Evolutionary conservation across 177 flowering plant species (phyloP).

Genomic region (Telopea speciosissima): DNA sequence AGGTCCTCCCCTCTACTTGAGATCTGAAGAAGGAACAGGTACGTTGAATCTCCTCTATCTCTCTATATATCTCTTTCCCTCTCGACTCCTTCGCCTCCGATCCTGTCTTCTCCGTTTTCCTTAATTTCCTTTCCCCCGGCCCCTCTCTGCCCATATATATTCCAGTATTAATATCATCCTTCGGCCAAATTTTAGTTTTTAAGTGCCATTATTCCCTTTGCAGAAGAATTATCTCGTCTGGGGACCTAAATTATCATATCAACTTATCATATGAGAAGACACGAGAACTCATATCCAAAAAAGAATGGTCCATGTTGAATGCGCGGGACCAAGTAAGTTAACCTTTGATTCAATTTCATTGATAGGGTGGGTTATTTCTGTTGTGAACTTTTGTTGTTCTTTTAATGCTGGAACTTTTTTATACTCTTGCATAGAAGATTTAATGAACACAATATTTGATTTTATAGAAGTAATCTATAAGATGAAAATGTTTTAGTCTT

Average conservation of each 20-base stretch:
- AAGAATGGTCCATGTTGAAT: conserved; percentile 58
- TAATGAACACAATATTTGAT: neutral
- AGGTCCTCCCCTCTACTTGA: too few species aligned
- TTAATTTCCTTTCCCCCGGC: neutral
- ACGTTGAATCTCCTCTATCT: too few species aligned
- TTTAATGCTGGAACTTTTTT: neutral
- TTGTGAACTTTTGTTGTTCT: neutral
- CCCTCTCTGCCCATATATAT: neutral
- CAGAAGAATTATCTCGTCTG: conserved; percentile 88
- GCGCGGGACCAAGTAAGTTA: conserved; percentile 90
- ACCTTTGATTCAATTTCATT: neutral
- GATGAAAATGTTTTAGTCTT: neutral
- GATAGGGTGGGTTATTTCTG: neutral
- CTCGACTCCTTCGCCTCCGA: too few species aligned
- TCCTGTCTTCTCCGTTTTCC: too few species aligned
- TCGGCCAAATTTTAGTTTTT: neutral
- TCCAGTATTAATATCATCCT: neutral
- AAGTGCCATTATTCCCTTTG: conserved; percentile 8
- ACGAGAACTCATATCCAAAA: conserved; percentile 51
- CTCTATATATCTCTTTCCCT: too few species aligned
- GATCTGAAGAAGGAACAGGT: too few species aligned
- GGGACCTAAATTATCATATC: conserved; percentile 83
- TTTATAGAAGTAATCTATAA: neutral
- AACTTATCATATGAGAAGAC: conserved; percentile 63
- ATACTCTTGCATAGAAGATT: neutral